Percentiles rank a stretch among this genome's conserved stretches.
These are phyloP conservation scores for Collybiopsis luxurians DNA, from an alignment of 768 basidiomycete species.

Conservation along the genomic window DNA sequence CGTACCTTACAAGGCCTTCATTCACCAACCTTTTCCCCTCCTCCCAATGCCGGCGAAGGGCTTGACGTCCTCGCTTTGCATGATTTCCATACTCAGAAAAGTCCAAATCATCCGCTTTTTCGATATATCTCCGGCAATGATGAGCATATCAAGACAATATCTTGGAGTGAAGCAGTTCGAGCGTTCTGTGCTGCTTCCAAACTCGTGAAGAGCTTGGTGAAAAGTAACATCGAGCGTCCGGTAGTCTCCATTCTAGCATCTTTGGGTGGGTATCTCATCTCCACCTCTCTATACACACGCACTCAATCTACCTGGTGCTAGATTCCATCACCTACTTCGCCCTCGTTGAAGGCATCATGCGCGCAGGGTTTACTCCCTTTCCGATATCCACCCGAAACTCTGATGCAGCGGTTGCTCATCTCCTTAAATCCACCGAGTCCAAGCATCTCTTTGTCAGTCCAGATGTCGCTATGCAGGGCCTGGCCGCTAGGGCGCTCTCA, in stretches of 20 bases:
- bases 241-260: too few species aligned
- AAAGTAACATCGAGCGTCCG: too few species aligned
- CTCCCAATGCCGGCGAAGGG: background rate
- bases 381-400: constrained; percentile 34
- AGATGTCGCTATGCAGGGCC: background rate
- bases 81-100: too few species aligned
- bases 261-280: background rate
- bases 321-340: constrained; percentile 18
- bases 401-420: constrained; percentile 23
- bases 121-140: background rate
- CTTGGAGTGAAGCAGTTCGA: background rate
- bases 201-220: too few species aligned
- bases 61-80: background rate
- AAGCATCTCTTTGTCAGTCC: constrained; percentile 7
- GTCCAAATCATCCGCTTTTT: background rate
- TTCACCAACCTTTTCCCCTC: background rate
- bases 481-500: background rate
- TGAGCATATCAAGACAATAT: background rate
- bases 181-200: background rate
- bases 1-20: background rate
- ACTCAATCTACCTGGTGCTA: constrained; percentile 15
- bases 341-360: constrained; percentile 9
- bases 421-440: constrained; percentile 17
- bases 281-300: constrained; percentile 19
- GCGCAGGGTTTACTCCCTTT: constrained; percentile 18